Percentiles rank a stretch among this genome's conserved stretches.
Conservation (phyloP, 192 early-diverging fungal species). For the Jimgerdemannia flammicorona region DNA sequence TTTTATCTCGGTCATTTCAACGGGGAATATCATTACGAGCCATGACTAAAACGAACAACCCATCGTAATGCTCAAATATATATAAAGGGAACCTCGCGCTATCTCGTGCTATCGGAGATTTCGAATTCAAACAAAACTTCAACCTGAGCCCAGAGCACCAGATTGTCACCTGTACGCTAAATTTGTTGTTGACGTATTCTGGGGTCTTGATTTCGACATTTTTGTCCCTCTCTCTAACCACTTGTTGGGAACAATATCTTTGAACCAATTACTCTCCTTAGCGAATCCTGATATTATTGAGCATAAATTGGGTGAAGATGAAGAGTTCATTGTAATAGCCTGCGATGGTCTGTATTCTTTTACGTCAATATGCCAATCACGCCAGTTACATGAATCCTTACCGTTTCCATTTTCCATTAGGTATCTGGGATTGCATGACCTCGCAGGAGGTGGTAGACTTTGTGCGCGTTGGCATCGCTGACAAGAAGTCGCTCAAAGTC, state of each 20-base stretch:
- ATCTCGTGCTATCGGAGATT: slow-evolving; percentile 96
- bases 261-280: slow-evolving; percentile 6
- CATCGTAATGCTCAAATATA: not conserved
- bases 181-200: not conserved
- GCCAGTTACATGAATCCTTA: too few relatives aligned
- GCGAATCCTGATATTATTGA: slow-evolving; percentile 82
- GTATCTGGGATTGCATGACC: slow-evolving; percentile 98
- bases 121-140: slow-evolving; percentile 94
- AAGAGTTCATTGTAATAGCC: slow-evolving; percentile 94
- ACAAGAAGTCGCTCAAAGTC: slow-evolving; percentile 52
- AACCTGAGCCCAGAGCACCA: slow-evolving; percentile 80
- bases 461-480: slow-evolving; percentile 65
- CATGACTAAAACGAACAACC: not conserved
- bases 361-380: too few relatives aligned
- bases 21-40: too few relatives aligned
- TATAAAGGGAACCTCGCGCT: slow-evolving; percentile 84
- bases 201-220: too few relatives aligned
- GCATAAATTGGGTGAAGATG: slow-evolving; percentile 52
- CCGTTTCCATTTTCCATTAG: slow-evolving; percentile 30
- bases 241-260: not conserved
- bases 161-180: slow-evolving; percentile 75
- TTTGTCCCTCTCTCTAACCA: not conserved
- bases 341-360: slow-evolving; percentile 76
- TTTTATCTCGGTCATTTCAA: not conserved
- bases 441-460: slow-evolving; percentile 89